These are phyloP conservation scores for Linnemannia schmuckeri DNA, from an alignment of 192 early-diverging fungal species.

Conservation along the genomic window DNA sequence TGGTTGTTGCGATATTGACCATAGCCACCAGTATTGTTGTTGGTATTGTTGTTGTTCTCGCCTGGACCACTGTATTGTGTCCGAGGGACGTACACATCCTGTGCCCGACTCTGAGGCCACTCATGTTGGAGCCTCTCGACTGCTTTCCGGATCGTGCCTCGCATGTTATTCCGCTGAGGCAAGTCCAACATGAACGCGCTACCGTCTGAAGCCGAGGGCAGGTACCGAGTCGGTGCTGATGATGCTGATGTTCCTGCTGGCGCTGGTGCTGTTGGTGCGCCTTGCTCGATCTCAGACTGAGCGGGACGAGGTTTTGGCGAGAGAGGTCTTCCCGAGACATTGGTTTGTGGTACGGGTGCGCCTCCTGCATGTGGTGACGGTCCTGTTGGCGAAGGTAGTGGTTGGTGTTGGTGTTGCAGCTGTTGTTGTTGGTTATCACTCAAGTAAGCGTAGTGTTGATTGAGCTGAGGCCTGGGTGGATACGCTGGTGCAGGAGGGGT, in stretches of 20 bases:
- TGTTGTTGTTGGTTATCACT: background rate
- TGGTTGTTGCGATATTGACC: background rate
- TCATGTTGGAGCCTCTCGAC: slow-evolving; percentile 50
- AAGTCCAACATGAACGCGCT: background rate
- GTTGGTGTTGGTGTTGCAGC: background rate
- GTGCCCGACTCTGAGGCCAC: slow-evolving; percentile 31
- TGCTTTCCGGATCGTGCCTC: slow-evolving; percentile 43
- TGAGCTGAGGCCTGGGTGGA: slow-evolving; percentile 26
- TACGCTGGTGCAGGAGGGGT: background rate
- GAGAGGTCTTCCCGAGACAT: background rate
- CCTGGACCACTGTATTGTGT: slow-evolving; percentile 22
- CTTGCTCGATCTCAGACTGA: background rate
- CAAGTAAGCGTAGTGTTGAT: slow-evolving; percentile 10
- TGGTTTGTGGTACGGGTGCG: too few relatives aligned
- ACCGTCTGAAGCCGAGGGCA: slow-evolving; percentile 7
- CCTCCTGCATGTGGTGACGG: too few relatives aligned
- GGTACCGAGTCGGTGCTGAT: background rate
- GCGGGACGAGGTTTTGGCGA: background rate
- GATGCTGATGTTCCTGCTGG: background rate
- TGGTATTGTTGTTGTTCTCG: background rate
- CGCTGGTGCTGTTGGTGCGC: background rate
- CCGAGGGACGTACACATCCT: slow-evolving; percentile 29
- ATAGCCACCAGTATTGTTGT: background rate
- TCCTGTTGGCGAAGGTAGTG: background rate
- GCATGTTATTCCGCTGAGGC: slow-evolving; percentile 29